phyloP scores from a whole-genome alignment of 768 basidiomycete genomes.

The Podaxis rugospora region DNA sequence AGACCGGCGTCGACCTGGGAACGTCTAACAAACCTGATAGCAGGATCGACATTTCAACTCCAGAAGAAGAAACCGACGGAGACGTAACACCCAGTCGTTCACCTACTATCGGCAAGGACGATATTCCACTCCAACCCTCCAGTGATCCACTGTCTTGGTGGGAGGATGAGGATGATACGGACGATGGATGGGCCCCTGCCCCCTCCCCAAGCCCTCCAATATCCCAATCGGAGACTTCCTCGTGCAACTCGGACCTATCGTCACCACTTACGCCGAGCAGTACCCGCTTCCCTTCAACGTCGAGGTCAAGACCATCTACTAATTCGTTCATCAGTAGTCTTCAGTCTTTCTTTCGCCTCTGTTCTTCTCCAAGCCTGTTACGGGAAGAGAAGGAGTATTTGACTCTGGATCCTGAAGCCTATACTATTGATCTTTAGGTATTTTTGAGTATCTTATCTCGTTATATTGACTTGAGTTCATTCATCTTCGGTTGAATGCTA shows the following conservation, averaged over 20 bases:
- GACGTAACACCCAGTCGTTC: background rate
- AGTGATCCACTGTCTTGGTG: background rate
- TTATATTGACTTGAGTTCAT: too few species aligned
- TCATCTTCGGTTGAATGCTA: too few species aligned
- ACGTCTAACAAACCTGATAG: constrained; percentile 8
- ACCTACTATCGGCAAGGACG: background rate
- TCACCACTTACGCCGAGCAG: constrained; percentile 19
- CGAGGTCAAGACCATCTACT: background rate
- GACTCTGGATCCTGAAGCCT: background rate
- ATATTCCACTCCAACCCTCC: background rate
- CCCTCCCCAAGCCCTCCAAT: constrained; percentile 9
- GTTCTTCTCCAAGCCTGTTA: background rate
- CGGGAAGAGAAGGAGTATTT: background rate
- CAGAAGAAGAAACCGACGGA: background rate
- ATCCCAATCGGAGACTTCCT: constrained; percentile 14
- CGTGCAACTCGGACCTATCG: constrained; percentile 17
- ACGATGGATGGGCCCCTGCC: background rate
- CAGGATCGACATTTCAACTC: constrained; percentile 12
- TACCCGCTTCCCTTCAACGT: background rate
- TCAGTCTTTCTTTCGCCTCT: constrained; percentile 3
- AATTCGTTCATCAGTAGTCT: background rate
- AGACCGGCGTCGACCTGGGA: constrained; percentile 40
- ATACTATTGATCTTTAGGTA: background rate
- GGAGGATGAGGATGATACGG: constrained; percentile 5
- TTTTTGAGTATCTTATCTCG: too few species aligned